Base-by-base conservation (phyloP, 2,329 filamentous ascomycete genomes). In the Xylariaceae sp. region DNA sequence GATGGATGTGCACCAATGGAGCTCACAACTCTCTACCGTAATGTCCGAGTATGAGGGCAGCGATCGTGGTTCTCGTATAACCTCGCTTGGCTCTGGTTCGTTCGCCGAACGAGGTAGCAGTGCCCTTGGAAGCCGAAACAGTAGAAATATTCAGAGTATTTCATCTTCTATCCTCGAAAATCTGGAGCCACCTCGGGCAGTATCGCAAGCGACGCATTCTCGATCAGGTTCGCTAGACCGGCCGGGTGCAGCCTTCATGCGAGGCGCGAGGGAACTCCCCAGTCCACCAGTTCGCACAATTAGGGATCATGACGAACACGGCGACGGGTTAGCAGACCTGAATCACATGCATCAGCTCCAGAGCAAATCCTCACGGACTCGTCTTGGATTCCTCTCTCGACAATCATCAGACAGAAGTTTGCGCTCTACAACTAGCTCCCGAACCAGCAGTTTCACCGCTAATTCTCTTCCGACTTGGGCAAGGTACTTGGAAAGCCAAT, bases 21-120 rank as follows among this genome's bases (percentile, higher is more conserved):
- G 84, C 71, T 82, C 82, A 40, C 84, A 86, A 71, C 76, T 87
- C 37, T 88, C 86, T 34, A 86, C 85, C 40, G 85, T 88, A 59
- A 76, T 82, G 71, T 87, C 85, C 29, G 85, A 86, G 69, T 83
- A 82, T 67, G 85, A 88, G 61, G 77, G 73, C 31, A 85, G 80
- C 67, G 75, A 79, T 28, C 76, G 76, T 34, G 76, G 73, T 14
- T 83, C 82, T 19, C 78, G 79, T 11, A 76, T 80, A 8, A 75
- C 78, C 48, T 82, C 80, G 4, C 65, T 74, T 12, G 64, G 57
- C 7, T 80, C 78, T 12, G 64, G 57, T 7, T 80, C 78, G 21
- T 70, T 70, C 17, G 68, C 73, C 31, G 79, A 77, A 23, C 74
- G 81, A 46, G 75, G 78, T 47, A 82, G 81, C 63, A 82, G 81